Evolutionary conservation across 2,329 filamentous ascomycete genomes (phyloP).

Genomic region (Fusarium robinianum): DNA sequence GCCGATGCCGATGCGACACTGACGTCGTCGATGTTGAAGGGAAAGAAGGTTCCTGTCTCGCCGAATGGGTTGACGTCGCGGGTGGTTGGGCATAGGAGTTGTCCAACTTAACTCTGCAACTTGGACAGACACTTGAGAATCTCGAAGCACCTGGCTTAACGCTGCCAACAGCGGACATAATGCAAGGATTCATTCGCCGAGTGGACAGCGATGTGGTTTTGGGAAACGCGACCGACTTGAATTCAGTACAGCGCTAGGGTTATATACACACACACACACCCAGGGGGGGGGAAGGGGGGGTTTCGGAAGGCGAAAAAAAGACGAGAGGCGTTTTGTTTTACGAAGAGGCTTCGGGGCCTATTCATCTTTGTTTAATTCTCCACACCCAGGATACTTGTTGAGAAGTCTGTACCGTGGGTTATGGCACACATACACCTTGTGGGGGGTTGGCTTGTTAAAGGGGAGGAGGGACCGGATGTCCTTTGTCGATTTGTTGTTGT

Average conservation of each 20-base stretch:
- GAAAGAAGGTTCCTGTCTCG: slow-evolving; percentile 92
- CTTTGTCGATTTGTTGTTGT: slow-evolving; percentile 24
- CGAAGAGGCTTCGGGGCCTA: slow-evolving; percentile 8
- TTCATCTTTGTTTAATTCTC: slow-evolving; percentile 12
- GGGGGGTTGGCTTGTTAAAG: slow-evolving; percentile 9
- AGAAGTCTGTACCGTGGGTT: slow-evolving; percentile 14
- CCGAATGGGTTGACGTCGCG: slow-evolving; percentile 96
- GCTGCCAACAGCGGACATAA: no score
- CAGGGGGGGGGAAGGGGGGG: slow-evolving; percentile 17
- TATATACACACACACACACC: slow-evolving; percentile 21
- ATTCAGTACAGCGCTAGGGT: slow-evolving; percentile 22
- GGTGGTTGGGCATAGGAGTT: slow-evolving; percentile 92
- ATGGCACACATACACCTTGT: slow-evolving; percentile 22
- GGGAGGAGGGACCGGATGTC: slow-evolving; percentile 13
- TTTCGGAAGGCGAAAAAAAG: slow-evolving; percentile 27
- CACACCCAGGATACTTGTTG: slow-evolving; percentile 13
- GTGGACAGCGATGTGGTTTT: slow-evolving; percentile 14
- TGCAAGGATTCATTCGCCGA: slow-evolving; percentile 15
- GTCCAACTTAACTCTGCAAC: slow-evolving; percentile 42
- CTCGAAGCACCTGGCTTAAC: no score
- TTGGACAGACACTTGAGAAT: slow-evolving; percentile 11
- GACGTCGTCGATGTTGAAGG: slow-evolving; percentile 98
- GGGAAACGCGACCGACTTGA: slow-evolving; percentile 25
- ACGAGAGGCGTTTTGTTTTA: slow-evolving; percentile 36
- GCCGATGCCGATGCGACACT: slow-evolving; percentile 93